These are phyloP conservation scores for Nemania bipapillata DNA, from an alignment of 2,329 filamentous ascomycete genomes.

Conservation along the genomic window DNA sequence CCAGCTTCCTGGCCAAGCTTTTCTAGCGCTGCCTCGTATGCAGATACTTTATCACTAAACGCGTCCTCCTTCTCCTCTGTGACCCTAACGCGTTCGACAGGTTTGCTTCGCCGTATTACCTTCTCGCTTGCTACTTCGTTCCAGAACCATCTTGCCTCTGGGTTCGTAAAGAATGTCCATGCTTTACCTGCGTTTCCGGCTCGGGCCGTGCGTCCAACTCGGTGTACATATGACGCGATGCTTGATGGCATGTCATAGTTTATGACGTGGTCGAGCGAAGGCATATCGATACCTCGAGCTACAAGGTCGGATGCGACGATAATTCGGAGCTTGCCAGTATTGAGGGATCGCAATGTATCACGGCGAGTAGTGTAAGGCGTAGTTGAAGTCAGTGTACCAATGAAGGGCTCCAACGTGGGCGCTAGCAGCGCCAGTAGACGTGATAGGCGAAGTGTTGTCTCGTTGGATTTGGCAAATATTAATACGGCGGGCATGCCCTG, in stretches of 20 bases:
- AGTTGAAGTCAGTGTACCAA: constrained; percentile 80
- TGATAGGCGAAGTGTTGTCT: constrained; percentile 85
- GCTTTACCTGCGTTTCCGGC: constrained; percentile 80
- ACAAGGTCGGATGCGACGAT: constrained; percentile 94
- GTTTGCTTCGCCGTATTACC: constrained; percentile 55
- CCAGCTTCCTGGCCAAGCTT: constrained; percentile 70
- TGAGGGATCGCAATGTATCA: constrained; percentile 74
- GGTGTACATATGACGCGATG: constrained; percentile 85
- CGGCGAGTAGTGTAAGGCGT: constrained; percentile 76
- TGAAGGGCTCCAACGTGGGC: constrained; percentile 64
- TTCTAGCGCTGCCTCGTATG: constrained; percentile 68
- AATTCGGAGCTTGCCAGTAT: constrained; percentile 70
- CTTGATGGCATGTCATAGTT: constrained; percentile 93
- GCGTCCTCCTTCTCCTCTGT: constrained; percentile 53
- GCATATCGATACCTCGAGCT: constrained; percentile 86
- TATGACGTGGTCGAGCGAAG: constrained; percentile 81
- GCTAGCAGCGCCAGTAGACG: constrained; percentile 77
- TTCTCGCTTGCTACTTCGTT: constrained; percentile 73
- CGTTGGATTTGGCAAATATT: constrained; percentile 91
- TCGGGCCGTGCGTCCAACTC: constrained; percentile 88
- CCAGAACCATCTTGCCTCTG: constrained; percentile 92
- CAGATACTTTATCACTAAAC: constrained; percentile 61
- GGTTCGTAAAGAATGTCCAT: constrained; percentile 85
- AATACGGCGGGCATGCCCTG: constrained; percentile 64
- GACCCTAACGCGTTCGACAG: constrained; percentile 62